Base-by-base conservation (phyloP, 1,139 yeast genomes). In the Debaryomyces udenii region DNA sequence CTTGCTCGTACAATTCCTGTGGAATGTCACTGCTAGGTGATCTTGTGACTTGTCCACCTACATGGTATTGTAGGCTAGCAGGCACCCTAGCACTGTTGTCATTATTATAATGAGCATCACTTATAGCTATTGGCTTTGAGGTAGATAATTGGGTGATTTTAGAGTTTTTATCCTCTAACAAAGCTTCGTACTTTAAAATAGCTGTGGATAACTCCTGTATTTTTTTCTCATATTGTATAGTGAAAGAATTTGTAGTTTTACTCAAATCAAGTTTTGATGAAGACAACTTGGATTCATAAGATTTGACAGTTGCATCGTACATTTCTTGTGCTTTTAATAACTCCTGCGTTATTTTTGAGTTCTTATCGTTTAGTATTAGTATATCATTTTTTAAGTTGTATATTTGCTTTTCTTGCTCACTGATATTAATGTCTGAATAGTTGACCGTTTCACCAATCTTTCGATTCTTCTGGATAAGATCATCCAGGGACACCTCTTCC, bases 91-190 rank as follows among this genome's bases (percentile, higher is more conserved):
- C 9, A 10, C 9, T 26, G 28, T 6, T 9, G 28, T 26, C 20
- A 17, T 14, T 18, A 11, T 24, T 33, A 16, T 24, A 33, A n/a
- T 16, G 17, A 5, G 35, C n/a, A 17, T 44, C 47, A 1, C 78
- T 75, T 15, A 74, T 74, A 6, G 68, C 61, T 15, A 75, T 72
- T 0, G 80, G 79, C 42, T 61, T 64, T 2, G 78, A 63, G 0
- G 72, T 58, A 2, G 72, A 61, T 20, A 73, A 46, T 42, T 66
- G 70, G 6, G 65, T 50, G 3, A 74, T 61, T 31, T 57, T 56
- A 1, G 61, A 46, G 39, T 74, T 72, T 47, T 68, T 70, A 35
- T 68, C 72, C 35, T 69, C 73, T 2, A 75, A 47, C 14, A 68
- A 46, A 2, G 55, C 53, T 50, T 72, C 77, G 46, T 62, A 71